Evolutionary conservation across 1,139 yeast genomes (phyloP), one percentile per base, ranked within the genome.

Genomic region (Yamadazyma conglobata): DNA sequence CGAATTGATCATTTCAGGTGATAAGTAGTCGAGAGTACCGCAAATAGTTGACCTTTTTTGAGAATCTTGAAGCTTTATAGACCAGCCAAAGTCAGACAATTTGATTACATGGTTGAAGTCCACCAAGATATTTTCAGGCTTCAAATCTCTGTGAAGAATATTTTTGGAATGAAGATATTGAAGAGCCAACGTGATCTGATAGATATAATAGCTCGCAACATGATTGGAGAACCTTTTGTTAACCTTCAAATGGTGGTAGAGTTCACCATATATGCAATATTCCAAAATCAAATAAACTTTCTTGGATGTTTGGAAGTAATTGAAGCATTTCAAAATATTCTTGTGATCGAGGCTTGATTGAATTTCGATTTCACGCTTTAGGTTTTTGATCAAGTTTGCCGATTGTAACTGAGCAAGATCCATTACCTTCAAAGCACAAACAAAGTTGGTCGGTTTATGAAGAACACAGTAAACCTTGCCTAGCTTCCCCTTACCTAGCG

Each of bases 1-100:
- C 3, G 85, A 79, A 44, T 83, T 94, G 10, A 91, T 86, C 86
- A 91, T 83, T 59, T 91, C 98, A 3, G 98, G 98, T 0, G 98
- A 94, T 11, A 91, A 59, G 49, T 91, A 91, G 55, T 91, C 98
- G 23, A 91, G 65, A 0, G 98, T 91, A 0, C 98, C 98, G 57
- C 98, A 91, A 61, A 91, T 75, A 0, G 98, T 91, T 12, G 78
- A 70, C 45, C 97, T 63, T 40, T 79, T 56, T 10, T 23, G 25
- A 5, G 15, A 18, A 19, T 28, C 27, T 10, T 32, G 30, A 5
- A 40, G 16, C 13, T 52, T 52, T 1, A 89, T 94, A 35, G 95
- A 84, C 97, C 97, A 91, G 9, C 98, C 98, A 56, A 91, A 91
- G 57, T 91, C 98, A 25, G 96, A 83, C 25, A 91, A 70, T 50